Percentiles rank a stretch among this genome's conserved stretches.
Evolutionary conservation across 306 rosid genomes (phyloP).

Genomic region (Lathyrus aphaca): DNA sequence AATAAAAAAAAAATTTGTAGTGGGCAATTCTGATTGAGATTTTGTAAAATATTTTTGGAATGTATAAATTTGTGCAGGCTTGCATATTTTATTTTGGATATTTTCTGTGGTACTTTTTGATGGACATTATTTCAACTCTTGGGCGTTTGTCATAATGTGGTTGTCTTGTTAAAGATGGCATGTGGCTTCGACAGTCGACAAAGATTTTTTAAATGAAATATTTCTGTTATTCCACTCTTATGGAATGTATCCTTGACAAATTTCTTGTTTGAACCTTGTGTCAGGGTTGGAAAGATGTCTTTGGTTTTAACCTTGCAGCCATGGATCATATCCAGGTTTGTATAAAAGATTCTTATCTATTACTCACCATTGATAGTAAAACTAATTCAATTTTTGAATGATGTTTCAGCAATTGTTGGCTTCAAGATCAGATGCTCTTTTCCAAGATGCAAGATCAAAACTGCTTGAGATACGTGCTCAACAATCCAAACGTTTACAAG

Average conservation of each 20-base stretch:
- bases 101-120: background rate
- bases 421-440: constrained; percentile 78
- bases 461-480: constrained; percentile 72
- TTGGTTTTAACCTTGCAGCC: constrained; percentile 94
- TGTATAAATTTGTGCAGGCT: background rate
- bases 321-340: constrained; percentile 93
- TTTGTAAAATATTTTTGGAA: background rate
- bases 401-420: constrained; percentile 83
- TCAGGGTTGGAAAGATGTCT: constrained; percentile 85
- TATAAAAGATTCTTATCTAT: background rate
- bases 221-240: background rate
- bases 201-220: constrained; percentile 1
- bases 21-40: background rate
- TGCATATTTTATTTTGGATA: too few species aligned
- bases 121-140: background rate
- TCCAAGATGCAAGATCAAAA: constrained; percentile 75
- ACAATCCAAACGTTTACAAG: constrained; percentile 69
- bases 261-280: constrained; percentile 31
- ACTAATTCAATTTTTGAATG: constrained; percentile 38
- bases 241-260: constrained; percentile 32
- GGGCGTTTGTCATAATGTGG: background rate
- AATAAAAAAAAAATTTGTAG: too few species aligned
- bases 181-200: background rate
- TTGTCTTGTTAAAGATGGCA: background rate
- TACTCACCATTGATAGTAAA: background rate